Evolutionary conservation across 2,329 filamentous ascomycete species (phyloP).

Genomic region (Talaromyces verruculosus): DNA sequence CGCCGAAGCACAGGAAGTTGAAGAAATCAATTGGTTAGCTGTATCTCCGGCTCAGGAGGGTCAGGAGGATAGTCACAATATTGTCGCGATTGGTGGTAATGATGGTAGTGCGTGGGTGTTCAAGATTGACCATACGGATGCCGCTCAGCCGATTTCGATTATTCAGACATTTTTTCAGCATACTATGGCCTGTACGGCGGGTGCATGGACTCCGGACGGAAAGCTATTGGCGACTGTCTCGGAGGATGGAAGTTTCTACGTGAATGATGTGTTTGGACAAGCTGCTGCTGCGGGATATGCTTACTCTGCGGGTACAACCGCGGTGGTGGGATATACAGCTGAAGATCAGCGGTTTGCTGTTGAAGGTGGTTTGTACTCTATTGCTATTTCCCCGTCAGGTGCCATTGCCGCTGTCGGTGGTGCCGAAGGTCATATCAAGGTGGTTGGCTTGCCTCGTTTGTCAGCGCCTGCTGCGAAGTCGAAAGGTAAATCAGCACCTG

Average conservation of each 20-base stretch:
- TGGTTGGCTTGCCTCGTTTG: slow-evolving; percentile 77
- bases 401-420: slow-evolving; percentile 82
- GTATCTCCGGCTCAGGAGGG: slow-evolving; percentile 65
- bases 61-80: slow-evolving; percentile 64
- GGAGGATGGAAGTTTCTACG: slow-evolving; percentile 84
- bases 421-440: slow-evolving; percentile 78
- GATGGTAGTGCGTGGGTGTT: slow-evolving; percentile 97
- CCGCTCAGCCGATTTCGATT: slow-evolving; percentile 67
- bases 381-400: slow-evolving; percentile 78
- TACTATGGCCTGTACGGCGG: slow-evolving; percentile 80
- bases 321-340: slow-evolving; percentile 73
- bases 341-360: slow-evolving; percentile 88
- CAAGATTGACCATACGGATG: slow-evolving; percentile 69
- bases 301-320: slow-evolving; percentile 56
- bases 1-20: slow-evolving; percentile 80
- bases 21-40: slow-evolving; percentile 89
- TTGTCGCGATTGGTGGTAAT: slow-evolving; percentile 80
- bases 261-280: slow-evolving; percentile 86
- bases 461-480: slow-evolving; percentile 46
- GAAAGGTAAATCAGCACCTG: slow-evolving; percentile 52
- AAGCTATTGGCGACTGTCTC: slow-evolving; percentile 81
- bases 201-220: slow-evolving; percentile 86
- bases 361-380: slow-evolving; percentile 85
- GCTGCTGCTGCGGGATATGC: slow-evolving; percentile 65
- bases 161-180: slow-evolving; percentile 92